Percentiles rank a stretch among this genome's conserved stretches.
Conservation (phyloP, 371 early-diverging fungal genomes). For the Rhizomucor pusillus region DNA sequence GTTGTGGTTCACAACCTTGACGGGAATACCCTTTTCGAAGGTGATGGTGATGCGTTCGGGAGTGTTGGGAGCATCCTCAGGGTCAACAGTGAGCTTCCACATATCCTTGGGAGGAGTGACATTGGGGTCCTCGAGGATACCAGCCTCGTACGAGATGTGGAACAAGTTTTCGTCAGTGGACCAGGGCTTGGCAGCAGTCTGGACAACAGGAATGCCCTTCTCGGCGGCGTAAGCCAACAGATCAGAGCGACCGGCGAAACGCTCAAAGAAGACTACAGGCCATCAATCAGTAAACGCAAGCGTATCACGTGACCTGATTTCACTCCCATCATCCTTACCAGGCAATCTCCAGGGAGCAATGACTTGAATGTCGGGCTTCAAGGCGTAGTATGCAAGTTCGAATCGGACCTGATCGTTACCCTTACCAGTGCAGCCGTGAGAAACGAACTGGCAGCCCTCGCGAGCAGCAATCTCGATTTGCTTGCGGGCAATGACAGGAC, state of each 20-base stretch:
- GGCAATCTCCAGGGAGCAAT: constrained; percentile 96
- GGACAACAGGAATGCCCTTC: constrained; percentile 92
- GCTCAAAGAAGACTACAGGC: constrained; percentile 79
- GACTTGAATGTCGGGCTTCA: constrained; percentile 90
- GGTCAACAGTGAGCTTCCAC: constrained; percentile 97
- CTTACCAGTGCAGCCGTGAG: constrained; percentile 98
- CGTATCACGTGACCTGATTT: neutral
- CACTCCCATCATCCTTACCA: constrained; percentile 45
- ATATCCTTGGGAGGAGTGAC: constrained; percentile 93
- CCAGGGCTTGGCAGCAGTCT: constrained; percentile 97
- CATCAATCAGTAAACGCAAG: neutral
- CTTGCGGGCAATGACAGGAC: constrained; percentile 90
- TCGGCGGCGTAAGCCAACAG: constrained; percentile 89
- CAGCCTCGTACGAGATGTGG: constrained; percentile 98
- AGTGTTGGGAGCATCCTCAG: constrained; percentile 93
- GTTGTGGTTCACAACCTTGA: constrained; percentile 81
- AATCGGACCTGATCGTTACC: constrained; percentile 99
- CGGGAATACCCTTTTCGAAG: constrained; percentile 88
- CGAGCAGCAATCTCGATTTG: constrained; percentile 91
- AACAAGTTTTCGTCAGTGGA: constrained; percentile 98
- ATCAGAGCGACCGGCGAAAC: constrained; percentile 92
- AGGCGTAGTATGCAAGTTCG: constrained; percentile 96
- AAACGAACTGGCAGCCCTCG: constrained; percentile 91
- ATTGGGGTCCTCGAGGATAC: constrained; percentile 93
- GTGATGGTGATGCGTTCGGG: constrained; percentile 91